Evolutionary conservation across 805 yeast species (phyloP), one percentile per base, ranked within the genome.

Genomic region (Debaryomyces tyrocola): DNA sequence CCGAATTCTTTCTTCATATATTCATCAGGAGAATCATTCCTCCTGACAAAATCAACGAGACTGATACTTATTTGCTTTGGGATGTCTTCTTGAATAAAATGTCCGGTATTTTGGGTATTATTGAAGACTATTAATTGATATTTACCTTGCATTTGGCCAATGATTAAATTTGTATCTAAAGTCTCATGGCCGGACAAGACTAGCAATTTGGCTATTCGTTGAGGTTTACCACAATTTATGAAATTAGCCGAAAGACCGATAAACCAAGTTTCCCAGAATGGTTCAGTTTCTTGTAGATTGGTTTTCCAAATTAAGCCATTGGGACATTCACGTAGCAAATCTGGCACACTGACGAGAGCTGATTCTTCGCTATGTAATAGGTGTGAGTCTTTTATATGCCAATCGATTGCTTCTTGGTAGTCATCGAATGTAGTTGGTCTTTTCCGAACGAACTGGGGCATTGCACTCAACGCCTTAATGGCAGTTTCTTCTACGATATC

Each of bases 111-210:
- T 6, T 60, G 51, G 33, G 62, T 74, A 45, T 84, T 85, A 51
- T 66, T 66, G 62, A 90, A 85, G 4, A 90, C 94, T 11, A 88
- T 83, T 35, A 94, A 75, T 66, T 95, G 99, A 64, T 86, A 94
- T 62, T 83, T 85, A 1, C 99, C 99, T 67, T 91, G 98, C 99
- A 94, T 94, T 66, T 95, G 99, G 0, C 97, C 99, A 43, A 94
- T 83, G 64, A 91, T 90, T 40, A 94, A 72, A 33, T 79, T 79
- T 52, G 85, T 90, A 66, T 94, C 99, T 27, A 95, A 73, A 17
- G 87, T 82, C 54, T 94, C 97, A 43, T 91, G 86, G 3, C 96
- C 96, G 0, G 98, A 95, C 12, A 95, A 67, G 1, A 94, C 75
- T 35, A 94, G 74, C 44, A 94, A 56, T 57, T 90, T 87, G 0